Base-by-base conservation (phyloP, 2,329 filamentous ascomycete genomes). In the Alternaria sp. region DNA sequence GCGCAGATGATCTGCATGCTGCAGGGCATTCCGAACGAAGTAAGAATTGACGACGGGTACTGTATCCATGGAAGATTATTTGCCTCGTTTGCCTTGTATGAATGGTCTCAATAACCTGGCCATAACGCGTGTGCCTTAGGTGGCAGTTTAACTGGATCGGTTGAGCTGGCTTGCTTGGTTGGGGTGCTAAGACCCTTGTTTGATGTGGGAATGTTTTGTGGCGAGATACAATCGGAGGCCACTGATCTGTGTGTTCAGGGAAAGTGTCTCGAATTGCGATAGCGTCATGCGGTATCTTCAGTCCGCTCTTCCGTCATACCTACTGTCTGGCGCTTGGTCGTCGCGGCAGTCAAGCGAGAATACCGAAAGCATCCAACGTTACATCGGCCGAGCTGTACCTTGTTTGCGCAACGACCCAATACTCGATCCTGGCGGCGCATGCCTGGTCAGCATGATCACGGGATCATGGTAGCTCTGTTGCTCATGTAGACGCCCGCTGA, bases 401-500 rank as follows among this genome's bases (percentile, higher is more conserved):
- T 23, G 25, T 40, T 8, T 44, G 56, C 17, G 46, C 17, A 12
- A 51, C 56, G 17, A n/a, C 30, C 25, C 59, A 57, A 51, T 45
- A 65, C 44, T 61, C 50, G 62, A 59, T 49, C 43, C 54, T 56
- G 40, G 50, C 53, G 51, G 49, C 59, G 58, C 52, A 26, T 19
- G 36, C 57, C 21, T 15, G 17, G 44, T 19, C n/a, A 40, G 11
- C 7, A 46, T n/a, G 13, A 25, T 62, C 45, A 55, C 45, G 43
- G 36, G 62, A 56, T 19, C 19, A 56, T 23, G 19, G 13, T 13
- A 49, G 46, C 12, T 36, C 6, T 44, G 46, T 49, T 30, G 32
- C 46, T 26, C 28, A 57, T 52, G 62, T 30, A 23, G 50, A 59
- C 53, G 47, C 52, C 61, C 43, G 58, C 55, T 66, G 58, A 52